Evolutionary conservation across 2,329 filamentous ascomycete genomes (phyloP), one percentile per base, ranked within the genome.

Genomic region (Didymella pomorum): DNA sequence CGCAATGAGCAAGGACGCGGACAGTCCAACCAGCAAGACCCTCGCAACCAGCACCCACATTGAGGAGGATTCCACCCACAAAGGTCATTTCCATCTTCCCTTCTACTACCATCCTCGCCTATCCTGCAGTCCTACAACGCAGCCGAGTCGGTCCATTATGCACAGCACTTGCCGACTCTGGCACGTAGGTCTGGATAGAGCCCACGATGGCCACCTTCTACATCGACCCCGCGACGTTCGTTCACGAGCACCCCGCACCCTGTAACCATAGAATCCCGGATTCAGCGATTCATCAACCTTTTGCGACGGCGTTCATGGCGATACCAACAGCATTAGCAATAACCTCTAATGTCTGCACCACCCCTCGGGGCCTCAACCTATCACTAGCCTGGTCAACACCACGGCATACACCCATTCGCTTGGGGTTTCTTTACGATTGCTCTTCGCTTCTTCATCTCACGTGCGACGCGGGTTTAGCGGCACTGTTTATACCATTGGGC

Each of bases 11-110:
- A 70, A 35, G 76, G 75, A 39, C 73, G 72, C 43, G 65, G 70
- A 29, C 68, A 71, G 33, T 71, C 71, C 20, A 75, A 73, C 52
- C 75, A 74, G 60, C 76, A 76, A 52, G 72, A 77, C 59, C 75
- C 71, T 52, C 70, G 70, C 50, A 73, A 79, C 58, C 72, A 77
- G 65, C 73, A 75, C 57, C 70, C 72, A 48, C 72, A 73, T 52
- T 77, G 74, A 78, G 62, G 52, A 31, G 62, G 52, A 31, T 11
- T 18, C 10, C 28, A 25, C 49, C 42, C 20, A 31, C 41, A 31
- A 35, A 47, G 37, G 16, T 28, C 46, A 29, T 39, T 56, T 29
- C 41, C 44, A 44, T 16, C 39, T 61, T 48, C 29, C 28, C 42
- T 54, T 48, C 51, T 39, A 52, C 45, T 14, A 50, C 45, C 57